A percentile compares a stretch with the other conserved stretches of the same genome.
phyloP scores from a whole-genome alignment of 371 early-diverging fungal genomes.

The Mortierella sp. region DNA sequence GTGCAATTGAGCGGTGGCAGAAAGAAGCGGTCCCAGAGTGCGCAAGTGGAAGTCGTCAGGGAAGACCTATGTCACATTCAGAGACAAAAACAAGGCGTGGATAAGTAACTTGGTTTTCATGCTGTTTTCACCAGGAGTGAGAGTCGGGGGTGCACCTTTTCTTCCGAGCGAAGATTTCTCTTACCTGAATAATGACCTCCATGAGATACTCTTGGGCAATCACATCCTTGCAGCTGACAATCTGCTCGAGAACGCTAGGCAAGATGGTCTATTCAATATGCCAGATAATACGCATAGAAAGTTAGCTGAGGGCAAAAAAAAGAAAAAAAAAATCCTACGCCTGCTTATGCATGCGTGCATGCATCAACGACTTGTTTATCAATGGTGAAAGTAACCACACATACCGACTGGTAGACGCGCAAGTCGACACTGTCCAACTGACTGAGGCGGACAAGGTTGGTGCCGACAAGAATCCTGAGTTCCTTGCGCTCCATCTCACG shows the following conservation, averaged over 20 bases:
- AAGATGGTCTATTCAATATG: slow-evolving; percentile 71
- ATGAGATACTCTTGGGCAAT: slow-evolving; percentile 99
- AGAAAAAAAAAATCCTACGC: neutral
- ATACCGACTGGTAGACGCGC: slow-evolving; percentile 81
- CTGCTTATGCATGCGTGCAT: neutral
- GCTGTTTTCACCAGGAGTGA: too few species aligned
- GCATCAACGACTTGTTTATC: neutral
- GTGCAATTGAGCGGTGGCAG: slow-evolving; percentile 91
- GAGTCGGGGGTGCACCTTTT: neutral
- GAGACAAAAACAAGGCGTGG: neutral
- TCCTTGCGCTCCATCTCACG: slow-evolving; percentile 96
- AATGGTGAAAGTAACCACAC: neutral
- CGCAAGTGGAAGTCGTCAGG: slow-evolving; percentile 96
- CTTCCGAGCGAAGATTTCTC: neutral
- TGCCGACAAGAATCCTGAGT: slow-evolving; percentile 93
- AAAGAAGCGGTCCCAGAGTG: slow-evolving; percentile 89
- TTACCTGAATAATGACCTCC: slow-evolving; percentile 97
- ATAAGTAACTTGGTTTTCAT: neutral
- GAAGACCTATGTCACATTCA: slow-evolving; percentile 74
- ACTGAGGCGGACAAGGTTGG: slow-evolving; percentile 95
- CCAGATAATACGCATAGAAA: neutral
- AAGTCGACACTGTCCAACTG: slow-evolving; percentile 92
- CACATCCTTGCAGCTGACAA: slow-evolving; percentile 95
- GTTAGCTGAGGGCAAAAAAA: neutral
- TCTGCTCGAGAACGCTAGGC: slow-evolving; percentile 94